phyloP scores from a whole-genome alignment of 192 early-diverging fungal species.

The Coemansia sp. region DNA sequence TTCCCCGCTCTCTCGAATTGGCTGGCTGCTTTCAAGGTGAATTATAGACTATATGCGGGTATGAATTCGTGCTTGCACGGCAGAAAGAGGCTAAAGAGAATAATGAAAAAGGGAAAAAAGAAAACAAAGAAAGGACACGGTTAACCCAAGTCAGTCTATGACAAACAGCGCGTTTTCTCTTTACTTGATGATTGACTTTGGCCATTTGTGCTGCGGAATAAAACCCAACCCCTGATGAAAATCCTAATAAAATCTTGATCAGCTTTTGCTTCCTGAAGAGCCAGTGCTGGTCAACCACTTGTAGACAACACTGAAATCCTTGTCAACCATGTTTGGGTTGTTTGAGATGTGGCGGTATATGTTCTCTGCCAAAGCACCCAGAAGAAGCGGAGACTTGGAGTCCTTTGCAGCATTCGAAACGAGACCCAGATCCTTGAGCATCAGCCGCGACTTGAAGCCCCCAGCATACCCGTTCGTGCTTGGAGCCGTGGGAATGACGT shows the following conservation, averaged over 20 bases:
- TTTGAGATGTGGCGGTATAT: constrained; percentile 77
- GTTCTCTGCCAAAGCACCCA: constrained; percentile 77
- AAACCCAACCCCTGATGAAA: background rate
- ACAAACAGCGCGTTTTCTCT: too few species aligned
- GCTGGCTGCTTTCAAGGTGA: background rate
- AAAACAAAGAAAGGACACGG: too few species aligned
- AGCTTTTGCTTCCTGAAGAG: background rate
- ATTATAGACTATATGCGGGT: background rate
- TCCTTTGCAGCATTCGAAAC: constrained; percentile 87
- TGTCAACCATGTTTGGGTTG: constrained; percentile 64
- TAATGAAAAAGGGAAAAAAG: constrained; percentile 12
- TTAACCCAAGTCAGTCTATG: too few species aligned
- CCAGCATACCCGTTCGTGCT: constrained; percentile 78
- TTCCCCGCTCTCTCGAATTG: background rate
- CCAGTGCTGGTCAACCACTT: constrained; percentile 37
- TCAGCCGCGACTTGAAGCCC: constrained; percentile 86
- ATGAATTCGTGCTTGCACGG: background rate
- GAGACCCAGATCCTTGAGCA: constrained; percentile 92
- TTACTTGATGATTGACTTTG: too few species aligned
- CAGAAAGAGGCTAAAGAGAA: background rate
- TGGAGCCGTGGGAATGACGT: constrained; percentile 76
- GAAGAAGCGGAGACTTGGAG: constrained; percentile 70
- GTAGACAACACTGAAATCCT: constrained; percentile 85
- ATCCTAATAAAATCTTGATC: background rate
- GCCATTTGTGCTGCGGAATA: background rate